Evolutionary conservation across 352 stramenopile genomes (phyloP), one percentile per base, ranked within the genome.

Genomic region (Pythium grandisporangium): DNA sequence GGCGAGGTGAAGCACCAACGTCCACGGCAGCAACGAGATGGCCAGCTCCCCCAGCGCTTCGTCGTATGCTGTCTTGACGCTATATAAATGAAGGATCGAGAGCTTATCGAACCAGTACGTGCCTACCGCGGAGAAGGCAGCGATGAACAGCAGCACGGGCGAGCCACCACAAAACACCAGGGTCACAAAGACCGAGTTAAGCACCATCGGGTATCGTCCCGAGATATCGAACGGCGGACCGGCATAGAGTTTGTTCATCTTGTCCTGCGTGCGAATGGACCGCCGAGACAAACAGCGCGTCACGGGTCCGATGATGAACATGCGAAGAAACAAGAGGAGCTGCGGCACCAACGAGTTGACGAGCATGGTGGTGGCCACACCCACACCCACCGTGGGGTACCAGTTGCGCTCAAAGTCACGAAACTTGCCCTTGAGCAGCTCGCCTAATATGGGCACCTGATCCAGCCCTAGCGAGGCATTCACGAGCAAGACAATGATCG

Each of bases 131-230:
- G 66, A 53, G 6, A 76, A 32, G 0, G 61, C 45, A 2, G 50
- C 69, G 30, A 75, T 65, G 26, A 67, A 70, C 6, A 82, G 61
- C 45, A 82, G 39, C 1, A 78, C 29, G 0, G 69, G 69, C 2
- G 61, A 58, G 16, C 66, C 64, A n/a, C 66, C 69, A 16, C 59
- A 70, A 40, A 79, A 82, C 6, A 65, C 55, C 56, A 78, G 64
- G 2, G 69, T 76, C 19, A 82, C 69, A 36, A 77, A 82, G 6
- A 83, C 38, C 1, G 64, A 76, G 48, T 83, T 83, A 21, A 80
- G 55, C 17, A 83, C 53, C 52, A 80, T 66, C 6, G 70, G 63
- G 37, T 83, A 83, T 19, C 66, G 61, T 19, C 57, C 22, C 6
- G 66, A 69, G 19, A 79, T 74, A 21, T 75, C 56, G 17, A 83